Base-by-base conservation (phyloP, 192 early-diverging fungal genomes). In the Podila epigama region DNA sequence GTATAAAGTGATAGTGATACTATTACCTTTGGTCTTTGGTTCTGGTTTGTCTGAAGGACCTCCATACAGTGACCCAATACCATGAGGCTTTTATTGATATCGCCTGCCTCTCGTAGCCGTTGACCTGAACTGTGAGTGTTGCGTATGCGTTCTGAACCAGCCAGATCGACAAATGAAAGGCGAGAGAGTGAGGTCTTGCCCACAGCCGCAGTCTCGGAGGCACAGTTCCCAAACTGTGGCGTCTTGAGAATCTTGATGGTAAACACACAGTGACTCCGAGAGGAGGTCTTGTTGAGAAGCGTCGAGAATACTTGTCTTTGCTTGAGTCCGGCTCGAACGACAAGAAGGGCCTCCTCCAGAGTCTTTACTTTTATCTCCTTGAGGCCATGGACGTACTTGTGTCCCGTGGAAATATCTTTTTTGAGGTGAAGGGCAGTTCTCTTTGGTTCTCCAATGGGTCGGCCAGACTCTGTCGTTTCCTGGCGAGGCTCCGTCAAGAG, bases 11-110 rank as follows among this genome's bases (percentile, higher is more conserved):
- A 1, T 20, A n/a, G 39, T 20, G 41, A 37, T 0, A 31, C 13
- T 8, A 39, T 55, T 70, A 87, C 85, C 63, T 84, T 84, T 63
- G 20, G 20, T 7, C 20, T 27, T 4, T 55, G 70, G 5, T 58
- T 32, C 51, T 82, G 83, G 71, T 92, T 92, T 41, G 70, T 68
- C 40, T 88, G 68, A 9, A 88, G 60, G 4, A 87, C 85, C 28
- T 90, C 88, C 70, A 93, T 85, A 60, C 90, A 91, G 66, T 92
- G 91, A 16, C 91, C 86, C 3, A 93, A 75, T 5, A 88, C 87
- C 87, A 92, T 88, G 55, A 92, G 71, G 40, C 88, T 86, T 36
- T 84, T 89, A 79, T 92, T 91, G 69, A 89, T 90, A 48, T 89
- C 87, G 34, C 87, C 87, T 0, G 87, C 84, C 68, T 92, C 92